A percentile compares a stretch with the other conserved stretches of the same genome.
These are phyloP conservation scores for Cercospora sp. DNA, from an alignment of 2,329 filamentous ascomycete genomes.

Conservation along the genomic window DNA sequence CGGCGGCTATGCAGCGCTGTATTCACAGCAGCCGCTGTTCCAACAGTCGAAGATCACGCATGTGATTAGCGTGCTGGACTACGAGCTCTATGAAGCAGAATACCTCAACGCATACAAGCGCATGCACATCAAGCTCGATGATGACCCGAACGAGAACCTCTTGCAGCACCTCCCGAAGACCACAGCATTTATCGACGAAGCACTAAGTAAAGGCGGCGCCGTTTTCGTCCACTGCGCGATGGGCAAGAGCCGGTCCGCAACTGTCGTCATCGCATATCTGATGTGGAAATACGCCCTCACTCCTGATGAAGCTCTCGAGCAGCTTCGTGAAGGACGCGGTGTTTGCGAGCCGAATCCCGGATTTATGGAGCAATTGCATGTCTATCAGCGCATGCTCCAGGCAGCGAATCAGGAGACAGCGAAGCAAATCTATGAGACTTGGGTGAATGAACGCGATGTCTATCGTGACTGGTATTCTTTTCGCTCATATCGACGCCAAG, in stretches of 20 bases:
- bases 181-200: slow-evolving; percentile 77
- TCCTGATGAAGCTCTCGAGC: slow-evolving; percentile 64
- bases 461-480: slow-evolving; percentile 42
- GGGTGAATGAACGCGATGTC: slow-evolving; percentile 39
- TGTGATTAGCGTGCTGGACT: slow-evolving; percentile 59
- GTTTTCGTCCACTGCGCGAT: slow-evolving; percentile 80
- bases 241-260: slow-evolving; percentile 89
- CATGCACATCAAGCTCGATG: slow-evolving; percentile 78
- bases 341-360: slow-evolving; percentile 84
- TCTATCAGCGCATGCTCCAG: slow-evolving; percentile 76
- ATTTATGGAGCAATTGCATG: slow-evolving; percentile 81
- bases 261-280: slow-evolving; percentile 79
- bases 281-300: slow-evolving; percentile 58
- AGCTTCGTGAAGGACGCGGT: slow-evolving; percentile 69
- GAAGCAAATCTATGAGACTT: slow-evolving; percentile 38
- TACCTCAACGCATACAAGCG: slow-evolving; percentile 59
- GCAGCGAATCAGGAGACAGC: slow-evolving; percentile 26
- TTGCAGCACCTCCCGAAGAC: slow-evolving; percentile 70
- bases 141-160: slow-evolving; percentile 83
- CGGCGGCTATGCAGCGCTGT: slow-evolving; percentile 44
- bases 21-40: slow-evolving; percentile 57
- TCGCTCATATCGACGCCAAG: slow-evolving; percentile 20
- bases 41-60: slow-evolving; percentile 77
- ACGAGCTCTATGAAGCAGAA: slow-evolving; percentile 60
- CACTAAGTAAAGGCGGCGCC: slow-evolving; percentile 59